Conservation (phyloP, 75 land plant genomes). For the Ceratopteris richardii region DNA sequence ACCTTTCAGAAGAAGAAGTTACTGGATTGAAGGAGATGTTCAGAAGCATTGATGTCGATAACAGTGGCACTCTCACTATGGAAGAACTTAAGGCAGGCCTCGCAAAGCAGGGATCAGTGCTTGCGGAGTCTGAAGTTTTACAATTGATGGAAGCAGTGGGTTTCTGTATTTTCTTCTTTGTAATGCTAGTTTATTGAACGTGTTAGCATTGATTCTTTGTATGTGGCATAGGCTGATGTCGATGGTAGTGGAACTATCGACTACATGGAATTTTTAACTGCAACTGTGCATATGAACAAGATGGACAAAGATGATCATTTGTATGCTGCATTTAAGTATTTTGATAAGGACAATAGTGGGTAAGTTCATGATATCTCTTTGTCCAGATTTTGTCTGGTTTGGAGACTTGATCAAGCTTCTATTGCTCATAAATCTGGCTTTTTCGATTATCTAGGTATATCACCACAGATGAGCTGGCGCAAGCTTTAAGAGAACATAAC, state of each 20-base stretch:
- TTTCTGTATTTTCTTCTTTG: neutral
- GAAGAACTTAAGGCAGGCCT: conserved; percentile 41
- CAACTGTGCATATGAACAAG: conserved; percentile 72
- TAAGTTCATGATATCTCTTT: conserved; percentile 7
- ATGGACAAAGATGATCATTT: conserved; percentile 80
- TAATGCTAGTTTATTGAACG: neutral
- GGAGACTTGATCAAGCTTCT: too few relatives aligned
- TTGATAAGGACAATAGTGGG: conserved; percentile 73
- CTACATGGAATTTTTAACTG: conserved; percentile 74
- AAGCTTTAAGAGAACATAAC: conserved; percentile 51
- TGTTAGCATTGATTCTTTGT: neutral
- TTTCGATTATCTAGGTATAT: conserved; percentile 39
- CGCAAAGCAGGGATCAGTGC: conserved; percentile 33
- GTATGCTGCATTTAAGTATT: conserved; percentile 62
- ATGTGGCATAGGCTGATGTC: conserved; percentile 49
- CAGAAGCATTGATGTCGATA: conserved; percentile 39
- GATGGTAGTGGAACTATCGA: conserved; percentile 80
- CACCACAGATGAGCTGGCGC: conserved; percentile 65
- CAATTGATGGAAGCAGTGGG: conserved; percentile 49
- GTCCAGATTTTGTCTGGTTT: too few relatives aligned
- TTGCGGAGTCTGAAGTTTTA: conserved; percentile 38
- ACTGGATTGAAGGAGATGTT: conserved; percentile 51
- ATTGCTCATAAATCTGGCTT: too few relatives aligned
- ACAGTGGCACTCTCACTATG: conserved; percentile 43
- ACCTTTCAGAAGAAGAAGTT: conserved; percentile 40